phyloP scores from a whole-genome alignment of 2,329 filamentous ascomycete species.

The Aspergillus arachidicola region DNA sequence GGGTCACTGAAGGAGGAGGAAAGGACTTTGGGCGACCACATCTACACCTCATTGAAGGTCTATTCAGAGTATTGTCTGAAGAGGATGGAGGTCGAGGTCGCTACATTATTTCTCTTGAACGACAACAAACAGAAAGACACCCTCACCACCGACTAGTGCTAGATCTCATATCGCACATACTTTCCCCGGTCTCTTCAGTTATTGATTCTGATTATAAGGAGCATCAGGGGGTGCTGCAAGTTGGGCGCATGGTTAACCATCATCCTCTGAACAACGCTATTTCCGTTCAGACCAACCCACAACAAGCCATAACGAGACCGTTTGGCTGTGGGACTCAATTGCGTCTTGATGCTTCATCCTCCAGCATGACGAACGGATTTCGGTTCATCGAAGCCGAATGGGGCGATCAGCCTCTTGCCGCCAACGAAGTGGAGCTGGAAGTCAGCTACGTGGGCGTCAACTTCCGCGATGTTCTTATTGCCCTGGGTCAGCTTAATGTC shows the following conservation, averaged over 20 bases:
- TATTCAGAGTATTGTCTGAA: neutral
- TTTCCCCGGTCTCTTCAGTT: neutral
- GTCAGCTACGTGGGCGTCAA: slow-evolving; percentile 8
- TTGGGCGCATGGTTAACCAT: neutral
- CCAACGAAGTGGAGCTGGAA: slow-evolving; percentile 1
- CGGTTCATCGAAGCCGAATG: neutral
- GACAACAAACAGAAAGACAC: neutral
- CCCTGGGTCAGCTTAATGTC: neutral
- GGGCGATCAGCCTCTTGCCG: neutral
- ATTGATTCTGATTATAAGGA: neutral
- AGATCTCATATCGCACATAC: neutral
- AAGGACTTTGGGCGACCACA: neutral
- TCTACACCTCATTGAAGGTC: neutral
- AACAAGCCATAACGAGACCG: neutral
- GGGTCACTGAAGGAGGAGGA: neutral
- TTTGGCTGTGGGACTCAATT: neutral
- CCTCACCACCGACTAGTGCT: neutral
- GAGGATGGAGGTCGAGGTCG: neutral
- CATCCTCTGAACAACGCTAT: neutral
- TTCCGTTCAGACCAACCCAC: neutral
- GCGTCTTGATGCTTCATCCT: neutral
- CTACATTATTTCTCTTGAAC: neutral
- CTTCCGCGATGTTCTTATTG: slow-evolving; percentile 9
- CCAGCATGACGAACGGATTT: neutral
- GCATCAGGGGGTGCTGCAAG: neutral